Percentiles rank a stretch among this genome's conserved stretches.
Evolutionary conservation across 2,329 filamentous ascomycete genomes (phyloP).

Genomic region (Cytospora paraplurivora): DNA sequence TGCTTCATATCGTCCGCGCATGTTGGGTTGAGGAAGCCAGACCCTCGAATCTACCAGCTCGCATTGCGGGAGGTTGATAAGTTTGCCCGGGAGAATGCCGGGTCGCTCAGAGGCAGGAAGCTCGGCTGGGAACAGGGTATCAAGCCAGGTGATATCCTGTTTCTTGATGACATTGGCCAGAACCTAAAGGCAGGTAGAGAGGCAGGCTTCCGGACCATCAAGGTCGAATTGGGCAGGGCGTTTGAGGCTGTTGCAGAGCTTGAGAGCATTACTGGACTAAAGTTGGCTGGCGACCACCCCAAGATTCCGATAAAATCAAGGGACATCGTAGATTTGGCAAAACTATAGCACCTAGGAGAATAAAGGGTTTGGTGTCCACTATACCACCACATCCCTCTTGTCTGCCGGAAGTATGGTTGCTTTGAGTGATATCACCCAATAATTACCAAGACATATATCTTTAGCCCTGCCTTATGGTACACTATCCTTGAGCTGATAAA

Average conservation of each 20-base stretch:
- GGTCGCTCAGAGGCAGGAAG: slow-evolving; percentile 41
- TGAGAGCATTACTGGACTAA: slow-evolving; percentile 72
- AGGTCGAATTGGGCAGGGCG: slow-evolving; percentile 76
- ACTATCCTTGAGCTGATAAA: too few species aligned
- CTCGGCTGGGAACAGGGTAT: slow-evolving; percentile 56
- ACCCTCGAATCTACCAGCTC: slow-evolving; percentile 76
- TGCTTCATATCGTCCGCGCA: slow-evolving; percentile 87
- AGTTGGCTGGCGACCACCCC: slow-evolving; percentile 58
- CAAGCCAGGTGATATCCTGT: slow-evolving; percentile 70
- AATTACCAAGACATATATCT: background rate
- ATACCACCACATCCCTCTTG: too few species aligned
- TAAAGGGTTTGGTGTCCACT: background rate
- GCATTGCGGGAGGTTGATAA: slow-evolving; percentile 68
- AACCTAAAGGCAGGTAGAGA: slow-evolving; percentile 81
- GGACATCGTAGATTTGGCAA: slow-evolving; percentile 41
- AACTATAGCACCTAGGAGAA: slow-evolving; percentile 41
- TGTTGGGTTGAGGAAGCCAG: slow-evolving; percentile 84
- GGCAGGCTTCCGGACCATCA: slow-evolving; percentile 79
- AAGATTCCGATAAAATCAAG: slow-evolving; percentile 49
- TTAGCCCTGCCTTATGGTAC: too few species aligned
- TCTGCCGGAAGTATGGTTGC: too few species aligned
- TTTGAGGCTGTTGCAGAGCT: slow-evolving; percentile 81
- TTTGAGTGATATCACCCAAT: background rate
- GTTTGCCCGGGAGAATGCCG: slow-evolving; percentile 57
- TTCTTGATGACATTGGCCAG: slow-evolving; percentile 92